phyloP scores from a whole-genome alignment of 805 yeast species.

The Yamadazyma phyllophila region DNA sequence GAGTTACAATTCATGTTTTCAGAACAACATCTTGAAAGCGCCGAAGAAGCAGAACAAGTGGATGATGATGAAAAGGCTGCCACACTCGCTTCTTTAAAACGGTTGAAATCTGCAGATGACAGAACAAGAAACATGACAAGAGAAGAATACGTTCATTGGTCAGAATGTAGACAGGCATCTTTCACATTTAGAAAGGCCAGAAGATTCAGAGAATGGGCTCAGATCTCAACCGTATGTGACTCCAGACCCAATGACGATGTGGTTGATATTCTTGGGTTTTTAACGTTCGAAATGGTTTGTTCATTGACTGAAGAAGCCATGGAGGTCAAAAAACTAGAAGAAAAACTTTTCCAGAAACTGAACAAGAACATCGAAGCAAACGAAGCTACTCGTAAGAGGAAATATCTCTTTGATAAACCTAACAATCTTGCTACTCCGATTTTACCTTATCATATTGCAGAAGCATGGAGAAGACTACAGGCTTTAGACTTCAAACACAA shows the following conservation, averaged over 20 bases:
- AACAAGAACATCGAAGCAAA: conserved; percentile 19
- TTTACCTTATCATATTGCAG: conserved; percentile 75
- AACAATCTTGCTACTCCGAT: conserved; percentile 80
- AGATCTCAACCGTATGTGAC: conserved; percentile 77
- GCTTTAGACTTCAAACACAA: conserved; percentile 52
- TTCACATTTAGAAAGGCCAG: conserved; percentile 94
- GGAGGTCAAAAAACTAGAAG: conserved; percentile 69
- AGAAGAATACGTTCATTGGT: conserved; percentile 98
- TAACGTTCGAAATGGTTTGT: conserved; percentile 96
- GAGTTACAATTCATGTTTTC: conserved; percentile 90
- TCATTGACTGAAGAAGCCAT: conserved; percentile 90
- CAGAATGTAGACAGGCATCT: conserved; percentile 96
- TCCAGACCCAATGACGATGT: conserved; percentile 95
- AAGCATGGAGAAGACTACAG: conserved; percentile 85
- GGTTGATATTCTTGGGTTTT: conserved; percentile 88
- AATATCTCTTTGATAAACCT: conserved; percentile 80
- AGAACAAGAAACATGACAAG: conserved; percentile 91
- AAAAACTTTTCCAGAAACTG: conserved; percentile 41
- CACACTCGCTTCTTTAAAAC: conserved; percentile 78
- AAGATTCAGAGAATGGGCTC: conserved; percentile 95
- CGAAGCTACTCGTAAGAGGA: conserved; percentile 27
- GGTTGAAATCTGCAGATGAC: conserved; percentile 90
- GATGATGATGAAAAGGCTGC: conserved; percentile 94
- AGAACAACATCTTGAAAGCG: conserved; percentile 79
- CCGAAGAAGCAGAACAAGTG: conserved; percentile 53